These are phyloP conservation scores for Globisporangium lucens DNA, from an alignment of 352 stramenopile genomes.

Conservation along the genomic window DNA sequence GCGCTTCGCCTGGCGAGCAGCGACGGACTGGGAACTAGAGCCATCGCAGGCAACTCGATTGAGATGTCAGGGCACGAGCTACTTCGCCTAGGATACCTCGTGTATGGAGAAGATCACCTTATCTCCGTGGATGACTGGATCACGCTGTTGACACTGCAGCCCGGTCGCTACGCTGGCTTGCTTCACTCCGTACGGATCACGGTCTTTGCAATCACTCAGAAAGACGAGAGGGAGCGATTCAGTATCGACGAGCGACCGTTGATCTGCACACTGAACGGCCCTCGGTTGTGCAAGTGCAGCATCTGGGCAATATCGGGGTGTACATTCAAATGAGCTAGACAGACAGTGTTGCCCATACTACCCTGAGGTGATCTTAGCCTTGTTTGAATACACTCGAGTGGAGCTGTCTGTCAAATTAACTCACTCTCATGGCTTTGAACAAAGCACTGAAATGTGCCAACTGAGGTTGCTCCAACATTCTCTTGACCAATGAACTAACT, in stretches of 20 bases:
- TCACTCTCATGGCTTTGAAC: too few species aligned
- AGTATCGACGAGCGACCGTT: not conserved
- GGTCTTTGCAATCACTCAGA: not conserved
- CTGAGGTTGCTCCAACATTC: too few species aligned
- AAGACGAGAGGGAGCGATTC: not conserved
- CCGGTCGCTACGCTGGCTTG: not conserved
- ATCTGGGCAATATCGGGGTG: not conserved
- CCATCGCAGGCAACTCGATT: too few species aligned
- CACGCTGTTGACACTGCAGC: not conserved
- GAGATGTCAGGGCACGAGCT: constrained; percentile 4
- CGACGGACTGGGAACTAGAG: not conserved
- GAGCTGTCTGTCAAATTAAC: too few species aligned
- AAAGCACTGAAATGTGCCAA: too few species aligned
- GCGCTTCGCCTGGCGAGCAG: not conserved
- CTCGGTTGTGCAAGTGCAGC: not conserved
- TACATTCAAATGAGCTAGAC: not conserved
- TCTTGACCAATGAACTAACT: too few species aligned
- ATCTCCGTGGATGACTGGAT: constrained; percentile 10
- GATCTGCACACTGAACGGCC: not conserved
- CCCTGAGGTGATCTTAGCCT: too few species aligned
- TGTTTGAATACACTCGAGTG: too few species aligned
- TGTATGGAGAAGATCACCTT: constrained; percentile 5
- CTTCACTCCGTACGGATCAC: not conserved
- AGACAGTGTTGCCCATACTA: too few species aligned
- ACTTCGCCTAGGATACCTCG: constrained; percentile 15